Evolutionary conservation across 768 basidiomycete genomes (phyloP), one percentile per base, ranked within the genome.

Genomic region (Rhizopogon vesiculosus): DNA sequence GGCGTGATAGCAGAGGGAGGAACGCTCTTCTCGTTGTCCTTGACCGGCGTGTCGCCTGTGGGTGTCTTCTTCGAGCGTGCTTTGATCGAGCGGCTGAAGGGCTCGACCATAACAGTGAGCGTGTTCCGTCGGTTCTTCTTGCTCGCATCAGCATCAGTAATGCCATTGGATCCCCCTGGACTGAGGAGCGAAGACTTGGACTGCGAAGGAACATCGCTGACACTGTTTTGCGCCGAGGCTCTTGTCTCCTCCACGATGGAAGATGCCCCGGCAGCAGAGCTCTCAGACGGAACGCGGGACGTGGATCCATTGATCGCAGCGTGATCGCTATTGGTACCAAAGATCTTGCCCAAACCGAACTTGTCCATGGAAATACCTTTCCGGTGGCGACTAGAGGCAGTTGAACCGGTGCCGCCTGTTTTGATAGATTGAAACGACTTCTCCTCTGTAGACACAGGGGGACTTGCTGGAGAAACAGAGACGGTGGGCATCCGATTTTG

Each of bases 101-200:
- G 88, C 65, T 91, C 89, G 2, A 91, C 88, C 83, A 93, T 91
- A 41, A 94, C 82, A 0, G 87, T 92, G 59, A 97, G 77, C 0
- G 93, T 95, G 70, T 90, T 93, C 62, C 92, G 73, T 64, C 87
- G 77, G 58, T 72, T 77, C 70, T 85, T 85, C 76, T 83, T 91
- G 40, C 72, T 73, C 19, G 64, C 62, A 7, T 64, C 63, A 53
- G 66, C 56, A 57, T 65, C 62, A 49, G 61, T 60, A 51, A 54
- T 54, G 15, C 19, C 5, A 19, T 38, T 49, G 39, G 63, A 45
- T 31, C 69, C 66, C 16, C 64, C 63, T 0, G 76, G 76, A 51
- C 73, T 76, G 53, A 78, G 61, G 6, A 78, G 63, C 7, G 68
- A 54, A 3, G 67, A 61, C 56, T 68, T 68, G 56, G 61, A 39